A percentile compares a stretch with the other conserved stretches of the same genome.
These are phyloP conservation scores for Colletotrichum destructivum DNA, from an alignment of 2,329 filamentous ascomycete genomes.

Conservation along the genomic window DNA sequence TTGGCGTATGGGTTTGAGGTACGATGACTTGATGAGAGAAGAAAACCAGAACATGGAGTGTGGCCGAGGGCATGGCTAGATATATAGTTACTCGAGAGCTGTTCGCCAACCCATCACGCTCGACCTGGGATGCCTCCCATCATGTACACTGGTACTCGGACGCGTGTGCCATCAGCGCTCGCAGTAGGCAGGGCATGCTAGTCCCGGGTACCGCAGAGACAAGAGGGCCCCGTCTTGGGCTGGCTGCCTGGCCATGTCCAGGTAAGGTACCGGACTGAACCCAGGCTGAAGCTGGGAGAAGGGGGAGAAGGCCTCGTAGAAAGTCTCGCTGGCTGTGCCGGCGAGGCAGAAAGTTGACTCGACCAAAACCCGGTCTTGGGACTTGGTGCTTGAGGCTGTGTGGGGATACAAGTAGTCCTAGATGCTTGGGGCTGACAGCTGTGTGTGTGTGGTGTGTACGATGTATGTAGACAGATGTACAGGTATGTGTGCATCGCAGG, in stretches of 20 bases:
- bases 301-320: slow-evolving; percentile 22
- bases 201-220: slow-evolving; percentile 13
- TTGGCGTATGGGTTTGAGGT: not conserved
- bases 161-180: slow-evolving; percentile 28
- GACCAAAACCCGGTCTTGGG: slow-evolving; percentile 7
- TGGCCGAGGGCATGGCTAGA: slow-evolving; percentile 10
- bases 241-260: slow-evolving; percentile 24
- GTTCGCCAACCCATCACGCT: slow-evolving; percentile 4
- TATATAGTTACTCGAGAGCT: slow-evolving; percentile 23
- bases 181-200: slow-evolving; percentile 25
- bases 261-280: slow-evolving; percentile 16
- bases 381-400: slow-evolving; percentile 21
- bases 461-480: not conserved
- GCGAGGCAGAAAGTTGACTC: slow-evolving; percentile 28
- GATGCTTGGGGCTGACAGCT: slow-evolving; percentile 25
- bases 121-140: slow-evolving; percentile 29
- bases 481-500: slow-evolving; percentile 14
- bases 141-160: slow-evolving; percentile 29
- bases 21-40: slow-evolving; percentile 11
- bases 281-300: not conserved
- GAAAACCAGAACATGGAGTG: no score
- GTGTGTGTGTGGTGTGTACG: not conserved
- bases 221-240: slow-evolving; percentile 19
- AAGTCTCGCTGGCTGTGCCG: slow-evolving; percentile 27
- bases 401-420: not conserved